Evolutionary conservation across 169 alveolate genomes (phyloP), one percentile per base, ranked within the genome.

Genomic region (Plasmodium relictum): DNA sequence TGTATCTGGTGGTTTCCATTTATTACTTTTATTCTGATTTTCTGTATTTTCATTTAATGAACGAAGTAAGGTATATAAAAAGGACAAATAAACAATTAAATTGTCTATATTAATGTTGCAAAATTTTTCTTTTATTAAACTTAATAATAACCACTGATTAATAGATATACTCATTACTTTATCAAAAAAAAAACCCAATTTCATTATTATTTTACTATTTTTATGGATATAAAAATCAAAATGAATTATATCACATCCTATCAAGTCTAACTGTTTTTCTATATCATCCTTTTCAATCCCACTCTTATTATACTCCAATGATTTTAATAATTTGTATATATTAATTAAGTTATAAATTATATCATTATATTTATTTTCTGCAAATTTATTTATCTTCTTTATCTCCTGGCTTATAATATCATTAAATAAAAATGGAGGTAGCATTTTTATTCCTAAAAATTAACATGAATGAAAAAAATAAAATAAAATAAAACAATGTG

Each of bases 1-100:
- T 10, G 95, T 93, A 6, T 94, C 97, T 0, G 97, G 97, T 22
- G 97, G 96, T 41, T 88, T 74, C 97, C 97, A 94, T 20, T n/a
- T 54, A 0, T 7, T 65, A 24, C n/a, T 39, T 39, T 59, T 59
- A 0, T 41, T 42, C 18, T 4, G 14, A 14, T 22, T 39, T 7
- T 18, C 31, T 37, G 16, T 44, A 10, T 10, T n/a, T 14, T 22
- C 42, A 9, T 48, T 68, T 26, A 42, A 20, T 1, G 71, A 39
- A 22, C 96, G 93, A 50, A 74, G 93, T 63, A 88, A 87, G 2
- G 91, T 58, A 95, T 95, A 94, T 22, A 93, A 56, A 37, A 93
- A 70, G 10, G 96, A 92, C 50, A 94, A 70, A 72, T 88, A 74
- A 31, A 94, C 92, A 45, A 94, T 80, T 45, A 94, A 85, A 39